phyloP scores from a whole-genome alignment of 2,329 filamentous ascomycete genomes.

The Cordyceps fumosorosea region DNA sequence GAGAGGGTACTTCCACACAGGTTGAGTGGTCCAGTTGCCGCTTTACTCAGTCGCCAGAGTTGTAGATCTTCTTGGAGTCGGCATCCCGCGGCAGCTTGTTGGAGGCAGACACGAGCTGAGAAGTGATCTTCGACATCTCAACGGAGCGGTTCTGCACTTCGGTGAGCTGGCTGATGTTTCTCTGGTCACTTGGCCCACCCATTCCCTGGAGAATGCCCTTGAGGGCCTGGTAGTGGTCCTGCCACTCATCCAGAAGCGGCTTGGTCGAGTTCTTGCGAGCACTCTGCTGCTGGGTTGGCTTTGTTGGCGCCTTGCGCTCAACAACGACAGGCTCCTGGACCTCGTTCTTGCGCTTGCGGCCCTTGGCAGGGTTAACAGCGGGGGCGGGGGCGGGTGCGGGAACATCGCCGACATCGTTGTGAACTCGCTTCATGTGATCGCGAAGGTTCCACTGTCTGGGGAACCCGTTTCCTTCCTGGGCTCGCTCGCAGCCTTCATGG shows the following conservation, averaged over 20 bases:
- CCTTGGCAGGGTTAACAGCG: conserved; percentile 32
- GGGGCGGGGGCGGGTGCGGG: conserved; percentile 36
- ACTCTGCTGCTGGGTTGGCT: conserved; percentile 30
- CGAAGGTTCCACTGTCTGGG: conserved; percentile 91
- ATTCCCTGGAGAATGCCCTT: conserved; percentile 50
- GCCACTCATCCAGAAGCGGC: conserved; percentile 48
- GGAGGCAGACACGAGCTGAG: conserved; percentile 1
- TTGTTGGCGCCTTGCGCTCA: conserved; percentile 45
- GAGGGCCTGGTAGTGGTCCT: conserved; percentile 57
- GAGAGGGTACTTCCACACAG: neutral
- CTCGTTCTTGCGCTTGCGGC: conserved; percentile 54
- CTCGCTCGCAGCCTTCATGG: conserved; percentile 81
- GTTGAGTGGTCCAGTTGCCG: neutral
- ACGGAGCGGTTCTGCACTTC: conserved; percentile 44
- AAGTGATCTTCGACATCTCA: conserved; percentile 45
- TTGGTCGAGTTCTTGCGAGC: conserved; percentile 27
- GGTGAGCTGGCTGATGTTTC: conserved; percentile 47
- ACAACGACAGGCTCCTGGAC: conserved; percentile 31
- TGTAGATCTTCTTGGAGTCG: conserved; percentile 4
- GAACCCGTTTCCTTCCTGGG: conserved; percentile 77
- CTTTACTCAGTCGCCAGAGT: conserved; percentile 3
- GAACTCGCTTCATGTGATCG: conserved; percentile 96
- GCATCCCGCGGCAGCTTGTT: neutral
- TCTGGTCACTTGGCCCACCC: conserved; percentile 42
- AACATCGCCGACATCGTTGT: conserved; percentile 51